Evolutionary conservation across 202 grass and related monocot species (phyloP).

Genomic region (Sporobolus alterniflorus): DNA sequence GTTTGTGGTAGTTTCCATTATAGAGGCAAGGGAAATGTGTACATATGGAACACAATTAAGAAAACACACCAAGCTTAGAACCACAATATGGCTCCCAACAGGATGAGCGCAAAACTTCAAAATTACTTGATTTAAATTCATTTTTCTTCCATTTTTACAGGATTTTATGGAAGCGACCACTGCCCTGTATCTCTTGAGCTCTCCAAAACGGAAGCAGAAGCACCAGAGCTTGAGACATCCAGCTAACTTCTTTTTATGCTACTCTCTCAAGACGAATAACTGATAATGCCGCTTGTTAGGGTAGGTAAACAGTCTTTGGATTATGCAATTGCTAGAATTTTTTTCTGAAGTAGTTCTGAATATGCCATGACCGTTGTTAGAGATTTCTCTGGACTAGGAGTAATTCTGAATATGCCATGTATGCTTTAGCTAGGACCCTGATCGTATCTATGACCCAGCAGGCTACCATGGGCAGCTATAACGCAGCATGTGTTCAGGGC

Average conservation of each 20-base stretch:
- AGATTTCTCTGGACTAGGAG: neutral
- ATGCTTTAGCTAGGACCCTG: neutral
- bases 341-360: constrained; percentile 7
- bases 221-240: constrained; percentile 20
- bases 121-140: neutral
- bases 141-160: constrained; percentile 38
- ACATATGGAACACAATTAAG: neutral
- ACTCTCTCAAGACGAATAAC: neutral
- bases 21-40: neutral
- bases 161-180: constrained; percentile 91
- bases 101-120: neutral
- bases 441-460: neutral
- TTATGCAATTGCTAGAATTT: neutral
- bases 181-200: constrained; percentile 82
- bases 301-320: neutral
- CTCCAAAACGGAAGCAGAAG: constrained; percentile 38
- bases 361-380: neutral
- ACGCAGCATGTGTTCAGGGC: neutral
- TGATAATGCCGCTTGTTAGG: neutral
- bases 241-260: constrained; percentile 14
- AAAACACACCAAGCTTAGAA: neutral
- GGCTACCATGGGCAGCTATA: neutral
- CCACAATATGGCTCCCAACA: neutral
- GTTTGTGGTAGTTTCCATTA: neutral
- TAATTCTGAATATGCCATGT: neutral